These are phyloP conservation scores for Erodium moschatum DNA, from an alignment of 441 rosid species.

Conservation along the genomic window DNA sequence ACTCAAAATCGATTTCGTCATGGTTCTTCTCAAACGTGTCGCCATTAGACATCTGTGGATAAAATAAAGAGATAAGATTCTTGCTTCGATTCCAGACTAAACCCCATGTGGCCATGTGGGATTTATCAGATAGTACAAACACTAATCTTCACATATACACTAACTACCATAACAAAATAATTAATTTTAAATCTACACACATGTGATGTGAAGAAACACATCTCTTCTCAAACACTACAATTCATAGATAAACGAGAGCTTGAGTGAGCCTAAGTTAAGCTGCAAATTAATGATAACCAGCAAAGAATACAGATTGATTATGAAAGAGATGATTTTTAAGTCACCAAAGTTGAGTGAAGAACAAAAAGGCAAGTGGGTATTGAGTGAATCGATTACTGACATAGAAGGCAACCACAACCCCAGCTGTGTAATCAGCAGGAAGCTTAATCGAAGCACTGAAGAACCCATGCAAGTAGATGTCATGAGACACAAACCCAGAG, in stretches of 20 bases:
- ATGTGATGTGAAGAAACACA: not conserved
- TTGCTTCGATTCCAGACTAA: not conserved
- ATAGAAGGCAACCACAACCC: conserved; percentile 95
- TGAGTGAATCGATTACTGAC: conserved; percentile 35
- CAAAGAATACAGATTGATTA: not conserved
- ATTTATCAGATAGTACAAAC: not conserved
- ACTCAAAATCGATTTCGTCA: conserved; percentile 95
- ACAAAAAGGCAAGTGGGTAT: not conserved
- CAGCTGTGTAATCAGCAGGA: conserved; percentile 97
- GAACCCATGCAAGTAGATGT: conserved; percentile 83
- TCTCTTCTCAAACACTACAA: not conserved
- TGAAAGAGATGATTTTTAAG: too few relatives aligned
- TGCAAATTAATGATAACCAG: too few relatives aligned
- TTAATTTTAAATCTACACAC: too few relatives aligned
- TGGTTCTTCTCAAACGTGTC: conserved; percentile 84
- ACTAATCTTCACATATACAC: not conserved
- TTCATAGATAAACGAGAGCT: not conserved
- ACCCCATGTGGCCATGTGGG: not conserved
- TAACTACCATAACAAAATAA: not conserved
- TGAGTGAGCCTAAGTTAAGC: too few relatives aligned
- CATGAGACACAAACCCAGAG: conserved; percentile 94
- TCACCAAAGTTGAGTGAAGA: too few relatives aligned
- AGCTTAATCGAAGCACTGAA: conserved; percentile 93
- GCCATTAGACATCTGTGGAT: conserved; percentile 84
- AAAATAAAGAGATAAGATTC: not conserved